These are phyloP conservation scores for Curvularia hawaiiensis DNA, from an alignment of 2,329 filamentous ascomycete genomes.

Conservation along the genomic window DNA sequence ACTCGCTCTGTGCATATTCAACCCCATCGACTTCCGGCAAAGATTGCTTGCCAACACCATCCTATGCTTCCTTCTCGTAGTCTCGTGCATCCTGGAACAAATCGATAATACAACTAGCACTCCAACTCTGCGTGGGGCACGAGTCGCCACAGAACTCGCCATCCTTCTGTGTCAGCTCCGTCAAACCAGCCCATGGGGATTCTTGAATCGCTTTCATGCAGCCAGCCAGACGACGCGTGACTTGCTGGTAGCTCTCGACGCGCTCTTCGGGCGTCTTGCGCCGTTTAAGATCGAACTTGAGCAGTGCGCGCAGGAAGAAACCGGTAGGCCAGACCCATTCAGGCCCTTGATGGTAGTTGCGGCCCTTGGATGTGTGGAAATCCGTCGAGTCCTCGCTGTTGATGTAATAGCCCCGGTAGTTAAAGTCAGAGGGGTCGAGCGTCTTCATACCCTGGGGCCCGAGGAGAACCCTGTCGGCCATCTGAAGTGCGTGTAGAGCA, in stretches of 20 bases:
- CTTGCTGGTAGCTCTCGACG: slow-evolving; percentile 91
- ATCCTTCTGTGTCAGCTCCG: slow-evolving; percentile 90
- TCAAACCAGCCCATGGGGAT: slow-evolving; percentile 86
- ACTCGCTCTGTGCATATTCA: neutral
- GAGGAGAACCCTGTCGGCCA: slow-evolving; percentile 79
- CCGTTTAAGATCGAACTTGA: slow-evolving; percentile 85
- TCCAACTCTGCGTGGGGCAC: slow-evolving; percentile 97
- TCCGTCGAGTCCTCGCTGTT: slow-evolving; percentile 93
- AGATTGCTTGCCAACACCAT: neutral
- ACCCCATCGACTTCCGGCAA: slow-evolving; percentile 3
- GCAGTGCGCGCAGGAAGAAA: slow-evolving; percentile 88
- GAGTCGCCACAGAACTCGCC: slow-evolving; percentile 86
- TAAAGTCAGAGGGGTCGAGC: slow-evolving; percentile 86
- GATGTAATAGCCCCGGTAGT: slow-evolving; percentile 93
- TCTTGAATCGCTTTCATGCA: slow-evolving; percentile 84
- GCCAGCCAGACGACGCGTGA: slow-evolving; percentile 78
- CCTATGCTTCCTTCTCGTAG: slow-evolving; percentile 28
- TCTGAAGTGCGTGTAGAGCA: slow-evolving; percentile 77
- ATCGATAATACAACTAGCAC: slow-evolving; percentile 90
- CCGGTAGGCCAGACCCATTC: slow-evolving; percentile 99
- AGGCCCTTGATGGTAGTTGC: slow-evolving; percentile 97
- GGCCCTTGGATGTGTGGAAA: slow-evolving; percentile 89
- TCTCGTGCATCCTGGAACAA: slow-evolving; percentile 84
- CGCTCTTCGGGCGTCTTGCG: slow-evolving; percentile 69
- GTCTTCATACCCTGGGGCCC: slow-evolving; percentile 96